Percentiles rank a stretch among this genome's conserved stretches.
These are phyloP conservation scores for Ganoderma leucocontextum DNA, from an alignment of 1,284 basidiomycete genomes.

Conservation along the genomic window DNA sequence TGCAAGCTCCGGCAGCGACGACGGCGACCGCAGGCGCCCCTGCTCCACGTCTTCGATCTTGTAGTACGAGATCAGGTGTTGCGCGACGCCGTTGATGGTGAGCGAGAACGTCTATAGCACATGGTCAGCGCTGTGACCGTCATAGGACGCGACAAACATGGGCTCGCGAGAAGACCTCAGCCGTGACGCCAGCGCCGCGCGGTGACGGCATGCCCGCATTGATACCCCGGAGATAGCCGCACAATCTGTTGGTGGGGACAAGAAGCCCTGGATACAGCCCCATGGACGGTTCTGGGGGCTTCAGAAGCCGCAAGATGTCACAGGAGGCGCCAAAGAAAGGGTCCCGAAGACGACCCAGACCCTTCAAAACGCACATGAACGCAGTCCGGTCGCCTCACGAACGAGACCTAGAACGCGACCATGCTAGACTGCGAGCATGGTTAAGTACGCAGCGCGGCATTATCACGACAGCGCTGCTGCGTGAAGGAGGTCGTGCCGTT, in stretches of 20 bases:
- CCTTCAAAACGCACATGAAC: not conserved
- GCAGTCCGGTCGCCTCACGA: not conserved
- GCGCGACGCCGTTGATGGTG: constrained; percentile 84
- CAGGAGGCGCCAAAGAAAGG: constrained; percentile 13
- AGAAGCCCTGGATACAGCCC: constrained; percentile 22
- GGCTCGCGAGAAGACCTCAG: not conserved
- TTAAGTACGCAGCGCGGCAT: not conserved
- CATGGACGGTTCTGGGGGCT: constrained; percentile 17
- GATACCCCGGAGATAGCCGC: constrained; percentile 11
- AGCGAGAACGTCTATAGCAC: constrained; percentile 86
- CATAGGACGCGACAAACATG: not conserved
- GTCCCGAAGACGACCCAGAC: constrained; percentile 14
- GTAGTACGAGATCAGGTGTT: constrained; percentile 98
- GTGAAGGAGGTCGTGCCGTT: not conserved
- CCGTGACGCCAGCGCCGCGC: not conserved
- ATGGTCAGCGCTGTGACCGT: constrained; percentile 13
- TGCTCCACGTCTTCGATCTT: constrained; percentile 90
- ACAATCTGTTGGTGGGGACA: constrained; percentile 27
- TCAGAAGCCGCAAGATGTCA: constrained; percentile 14
- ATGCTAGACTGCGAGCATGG: not conserved
- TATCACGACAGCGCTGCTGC: not conserved
- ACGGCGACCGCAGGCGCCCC: constrained; percentile 88
- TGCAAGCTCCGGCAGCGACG: constrained; percentile 88
- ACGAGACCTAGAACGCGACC: not conserved
- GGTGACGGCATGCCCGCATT: constrained; percentile 13